Base-by-base conservation (phyloP, 257 asterid species). In the Handroanthus guayacan region DNA sequence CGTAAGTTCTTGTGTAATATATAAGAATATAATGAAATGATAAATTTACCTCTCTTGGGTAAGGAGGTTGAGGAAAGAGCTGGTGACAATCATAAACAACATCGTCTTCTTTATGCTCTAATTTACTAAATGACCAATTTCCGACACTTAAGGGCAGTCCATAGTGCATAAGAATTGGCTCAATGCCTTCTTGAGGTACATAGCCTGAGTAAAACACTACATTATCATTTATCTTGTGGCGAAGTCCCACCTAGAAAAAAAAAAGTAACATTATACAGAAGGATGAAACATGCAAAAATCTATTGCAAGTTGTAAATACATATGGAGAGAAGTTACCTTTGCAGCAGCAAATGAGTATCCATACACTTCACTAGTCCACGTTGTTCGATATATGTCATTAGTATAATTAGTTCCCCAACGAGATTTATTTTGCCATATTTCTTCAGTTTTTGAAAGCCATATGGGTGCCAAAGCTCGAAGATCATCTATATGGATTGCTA, bases 361-460 rank as follows among this genome's bases (percentile, higher is more conserved):
- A 81, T 89, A 92, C 98, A 92, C 93, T 84, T 95, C 99, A 84
- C 99, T 95, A 77, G 92, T 95, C 99, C 99, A 95, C 62, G 98
- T 97, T 7, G 89, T 74, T 13, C 80, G 86, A 71, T 91, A 92
- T 67, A 95, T 95, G 70, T 95, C 99, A 67, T 98, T 97, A 37
- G 98, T 95, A 82, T 89, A 88, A 72, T 95, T 86, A 75, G 97
- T 88, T 31, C 84, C 87, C 97, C 96, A 95, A 38, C 91, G 98
- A 71, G 82, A 93, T 83, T 11, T 95, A 79, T 92, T 97, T 9
- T 66, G 92, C 74, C 97, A 77, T 61, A 91, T 91, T 84, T 95
- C 97, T 90, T 95, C 97, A 13, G 90, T 86, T 78, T 92, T 95
- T 7, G 96, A 92, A 20, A 95, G 89, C 99, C 99, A 95, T 82